Percentiles rank a stretch among this genome's conserved stretches.
phyloP scores from a whole-genome alignment of 208 protist species.

The Trichomonas gallinae region DNA sequence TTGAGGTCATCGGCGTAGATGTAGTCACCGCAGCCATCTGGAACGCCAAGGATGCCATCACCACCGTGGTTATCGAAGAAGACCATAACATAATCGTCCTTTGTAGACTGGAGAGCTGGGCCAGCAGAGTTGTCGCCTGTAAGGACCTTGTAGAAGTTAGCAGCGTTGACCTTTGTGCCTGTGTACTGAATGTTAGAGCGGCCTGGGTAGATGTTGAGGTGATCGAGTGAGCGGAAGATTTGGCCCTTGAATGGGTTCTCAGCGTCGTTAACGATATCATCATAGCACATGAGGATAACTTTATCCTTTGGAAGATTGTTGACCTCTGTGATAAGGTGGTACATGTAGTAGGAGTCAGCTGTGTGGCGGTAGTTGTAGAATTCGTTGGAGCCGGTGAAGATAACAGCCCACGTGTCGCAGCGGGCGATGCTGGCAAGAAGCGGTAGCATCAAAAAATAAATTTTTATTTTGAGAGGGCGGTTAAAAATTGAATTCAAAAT shows the following conservation, averaged over 20 bases:
- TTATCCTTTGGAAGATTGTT: neutral
- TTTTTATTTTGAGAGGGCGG: neutral
- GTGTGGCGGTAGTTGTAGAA: neutral
- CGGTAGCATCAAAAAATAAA: neutral
- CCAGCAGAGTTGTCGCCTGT: neutral
- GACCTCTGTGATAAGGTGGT: neutral
- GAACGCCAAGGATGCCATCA: neutral
- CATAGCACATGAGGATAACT: neutral
- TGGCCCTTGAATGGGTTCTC: neutral
- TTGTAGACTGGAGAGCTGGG: neutral
- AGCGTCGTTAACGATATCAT: neutral
- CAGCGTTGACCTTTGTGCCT: neutral
- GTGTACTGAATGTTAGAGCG: neutral
- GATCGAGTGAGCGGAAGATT: neutral
- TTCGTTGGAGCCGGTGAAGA: neutral
- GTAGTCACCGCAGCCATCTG: neutral
- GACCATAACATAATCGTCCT: neutral
- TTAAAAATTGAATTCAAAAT: neutral
- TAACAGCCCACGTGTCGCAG: neutral
- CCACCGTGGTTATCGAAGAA: conserved; percentile 3
- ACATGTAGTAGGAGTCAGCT: neutral
- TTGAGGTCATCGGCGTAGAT: neutral
- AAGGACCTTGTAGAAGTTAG: neutral
- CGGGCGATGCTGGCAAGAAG: neutral
- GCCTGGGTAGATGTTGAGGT: neutral